Evolutionary conservation across 2,329 filamentous ascomycete genomes (phyloP).

Genomic region (Scedosporium minutisporum): DNA sequence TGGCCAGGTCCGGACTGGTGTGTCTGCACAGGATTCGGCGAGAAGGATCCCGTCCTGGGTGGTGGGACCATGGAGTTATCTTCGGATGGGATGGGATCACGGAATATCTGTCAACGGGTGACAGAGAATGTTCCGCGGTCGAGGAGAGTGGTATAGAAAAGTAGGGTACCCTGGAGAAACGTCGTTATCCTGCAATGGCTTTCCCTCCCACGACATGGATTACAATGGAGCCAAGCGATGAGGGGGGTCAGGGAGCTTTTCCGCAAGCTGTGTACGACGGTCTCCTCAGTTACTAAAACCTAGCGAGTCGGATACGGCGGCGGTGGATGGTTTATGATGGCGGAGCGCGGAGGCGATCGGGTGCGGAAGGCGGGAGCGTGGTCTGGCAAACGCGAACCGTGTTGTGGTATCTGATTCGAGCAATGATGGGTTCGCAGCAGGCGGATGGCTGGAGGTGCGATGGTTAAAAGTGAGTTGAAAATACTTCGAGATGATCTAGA

Average conservation of each 20-base stretch:
- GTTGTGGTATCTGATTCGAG: background rate
- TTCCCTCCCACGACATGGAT: conserved; percentile 5
- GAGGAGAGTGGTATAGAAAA: background rate
- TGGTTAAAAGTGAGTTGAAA: background rate
- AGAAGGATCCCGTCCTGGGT: conserved; percentile 55
- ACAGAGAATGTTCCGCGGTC: conserved; percentile 7
- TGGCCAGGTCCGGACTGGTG: conserved; percentile 47
- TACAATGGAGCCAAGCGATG: background rate
- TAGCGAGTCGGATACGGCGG: background rate
- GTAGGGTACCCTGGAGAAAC: background rate
- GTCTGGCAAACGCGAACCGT: conserved; percentile 1
- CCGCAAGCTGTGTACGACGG: background rate
- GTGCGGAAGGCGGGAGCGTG: background rate
- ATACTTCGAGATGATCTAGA: background rate
- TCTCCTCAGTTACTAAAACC: background rate
- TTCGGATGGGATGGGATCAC: conserved; percentile 15
- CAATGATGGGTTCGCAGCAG: background rate
- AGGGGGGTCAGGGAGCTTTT: background rate
- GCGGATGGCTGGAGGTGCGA: background rate
- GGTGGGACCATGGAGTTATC: conserved; percentile 47
- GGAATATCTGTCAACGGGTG: conserved; percentile 8
- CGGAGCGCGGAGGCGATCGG: background rate
- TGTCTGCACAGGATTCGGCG: conserved; percentile 49
- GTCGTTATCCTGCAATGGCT: conserved; percentile 2
- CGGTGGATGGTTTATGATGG: background rate